Conservation (phyloP, 2,329 filamentous ascomycete species). For the Myotisia sp. region DNA sequence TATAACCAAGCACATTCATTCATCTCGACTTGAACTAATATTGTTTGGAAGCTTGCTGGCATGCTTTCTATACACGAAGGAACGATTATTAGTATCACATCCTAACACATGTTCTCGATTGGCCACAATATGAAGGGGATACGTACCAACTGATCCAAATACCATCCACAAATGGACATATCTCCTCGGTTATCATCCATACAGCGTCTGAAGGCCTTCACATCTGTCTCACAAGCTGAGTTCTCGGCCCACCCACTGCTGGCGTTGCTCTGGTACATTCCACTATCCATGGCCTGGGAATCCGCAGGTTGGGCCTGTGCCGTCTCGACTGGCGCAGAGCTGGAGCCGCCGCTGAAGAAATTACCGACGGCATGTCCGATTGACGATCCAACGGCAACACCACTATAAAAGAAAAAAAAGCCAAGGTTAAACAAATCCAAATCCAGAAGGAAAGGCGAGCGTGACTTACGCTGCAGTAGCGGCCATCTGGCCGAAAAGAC, state of each 20-base stretch:
- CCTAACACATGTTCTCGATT: slow-evolving; percentile 2
- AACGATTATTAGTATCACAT: slow-evolving; percentile 2
- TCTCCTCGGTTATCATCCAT: slow-evolving; percentile 91
- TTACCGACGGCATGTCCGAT: slow-evolving; percentile 91
- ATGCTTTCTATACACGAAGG: slow-evolving; percentile 49
- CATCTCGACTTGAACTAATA: slow-evolving; percentile 42
- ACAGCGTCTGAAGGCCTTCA: slow-evolving; percentile 81
- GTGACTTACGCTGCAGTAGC: slow-evolving; percentile 83
- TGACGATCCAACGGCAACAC: slow-evolving; percentile 89
- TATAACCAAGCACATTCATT: too few species aligned
- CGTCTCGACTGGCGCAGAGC: slow-evolving; percentile 39
- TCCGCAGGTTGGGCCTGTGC: slow-evolving; percentile 40
- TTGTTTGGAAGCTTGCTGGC: slow-evolving; percentile 60
- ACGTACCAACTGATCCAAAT: slow-evolving; percentile 73
- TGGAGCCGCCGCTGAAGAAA: slow-evolving; percentile 62
- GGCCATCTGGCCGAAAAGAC: slow-evolving; percentile 92
- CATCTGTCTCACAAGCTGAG: slow-evolving; percentile 63
- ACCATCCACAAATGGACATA: slow-evolving; percentile 95
- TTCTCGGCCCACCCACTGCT: slow-evolving; percentile 28
- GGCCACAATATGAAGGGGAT: neutral
- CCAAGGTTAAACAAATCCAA: slow-evolving; percentile 5
- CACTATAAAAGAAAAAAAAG: slow-evolving; percentile 42
- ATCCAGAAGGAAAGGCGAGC: neutral
- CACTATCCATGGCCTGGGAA: slow-evolving; percentile 37
- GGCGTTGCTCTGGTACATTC: slow-evolving; percentile 34